Conservation (phyloP, 2,329 filamentous ascomycete genomes). For the Purpureocillium takamizusanense region DNA sequence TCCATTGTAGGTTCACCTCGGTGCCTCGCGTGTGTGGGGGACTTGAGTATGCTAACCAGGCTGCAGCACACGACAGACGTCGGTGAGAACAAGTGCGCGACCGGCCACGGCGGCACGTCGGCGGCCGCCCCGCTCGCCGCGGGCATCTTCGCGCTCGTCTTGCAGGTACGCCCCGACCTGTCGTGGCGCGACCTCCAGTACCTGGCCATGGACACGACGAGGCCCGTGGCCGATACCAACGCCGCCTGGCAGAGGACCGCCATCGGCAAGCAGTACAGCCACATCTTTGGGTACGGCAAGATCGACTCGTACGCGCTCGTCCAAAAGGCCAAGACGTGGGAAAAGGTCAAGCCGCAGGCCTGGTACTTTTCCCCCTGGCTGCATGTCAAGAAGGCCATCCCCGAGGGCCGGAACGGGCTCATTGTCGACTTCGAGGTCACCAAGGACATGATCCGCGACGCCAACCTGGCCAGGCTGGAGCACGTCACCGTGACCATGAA, state of each 20-base stretch:
- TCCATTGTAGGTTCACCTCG: slow-evolving; percentile 63
- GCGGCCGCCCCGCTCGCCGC: slow-evolving; percentile 89
- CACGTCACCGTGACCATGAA: slow-evolving; percentile 99
- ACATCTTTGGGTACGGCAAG: slow-evolving; percentile 93
- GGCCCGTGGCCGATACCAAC: slow-evolving; percentile 61
- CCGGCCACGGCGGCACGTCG: slow-evolving; percentile 85
- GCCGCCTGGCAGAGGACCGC: slow-evolving; percentile 75
- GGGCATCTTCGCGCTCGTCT: slow-evolving; percentile 81
- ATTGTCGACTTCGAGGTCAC: slow-evolving; percentile 77
- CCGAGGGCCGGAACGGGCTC: slow-evolving; percentile 74
- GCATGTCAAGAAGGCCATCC: slow-evolving; percentile 76
- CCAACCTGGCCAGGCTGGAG: slow-evolving; percentile 80
- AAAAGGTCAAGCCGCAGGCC: slow-evolving; percentile 85
- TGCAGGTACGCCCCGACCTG: slow-evolving; percentile 77
- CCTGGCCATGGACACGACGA: slow-evolving; percentile 73
- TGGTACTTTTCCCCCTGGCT: slow-evolving; percentile 95
- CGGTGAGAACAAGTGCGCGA: slow-evolving; percentile 69
- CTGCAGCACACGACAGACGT: slow-evolving; percentile 84
- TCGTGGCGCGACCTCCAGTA: slow-evolving; percentile 95
- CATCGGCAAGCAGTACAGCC: slow-evolving; percentile 80
- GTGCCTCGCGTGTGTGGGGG: too few relatives aligned
- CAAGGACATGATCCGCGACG: slow-evolving; percentile 65
- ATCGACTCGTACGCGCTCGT: slow-evolving; percentile 82
- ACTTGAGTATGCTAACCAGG: neutral
- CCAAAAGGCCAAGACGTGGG: slow-evolving; percentile 75